phyloP scores from a whole-genome alignment of 2,329 filamentous ascomycete genomes.

The Curvularia sp. region DNA sequence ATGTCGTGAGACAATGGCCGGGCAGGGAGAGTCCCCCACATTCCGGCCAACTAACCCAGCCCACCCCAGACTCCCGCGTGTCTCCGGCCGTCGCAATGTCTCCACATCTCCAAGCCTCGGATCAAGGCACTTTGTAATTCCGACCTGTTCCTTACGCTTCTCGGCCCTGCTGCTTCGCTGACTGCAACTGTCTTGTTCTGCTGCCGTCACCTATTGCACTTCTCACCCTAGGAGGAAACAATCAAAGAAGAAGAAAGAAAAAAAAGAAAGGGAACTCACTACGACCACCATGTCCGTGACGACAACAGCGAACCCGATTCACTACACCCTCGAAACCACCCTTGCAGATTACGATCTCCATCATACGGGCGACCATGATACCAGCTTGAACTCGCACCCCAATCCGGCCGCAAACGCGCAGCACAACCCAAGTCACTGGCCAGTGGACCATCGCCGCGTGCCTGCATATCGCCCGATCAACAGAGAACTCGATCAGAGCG shows the following conservation, averaged over 20 bases:
- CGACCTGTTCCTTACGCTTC: background rate
- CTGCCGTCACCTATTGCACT: background rate
- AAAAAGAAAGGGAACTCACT: background rate
- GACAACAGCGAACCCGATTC: conserved; percentile 52
- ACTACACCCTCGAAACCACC: conserved; percentile 47
- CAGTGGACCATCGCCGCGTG: conserved; percentile 56
- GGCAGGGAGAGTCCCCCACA: conserved; percentile 23
- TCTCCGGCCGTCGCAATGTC: conserved; percentile 8
- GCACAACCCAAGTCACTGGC: conserved; percentile 52
- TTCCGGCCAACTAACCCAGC: conserved; percentile 20
- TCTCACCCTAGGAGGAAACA: background rate
- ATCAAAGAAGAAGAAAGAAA: background rate
- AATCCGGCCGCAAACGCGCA: conserved; percentile 30
- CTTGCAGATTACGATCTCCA: conserved; percentile 59
- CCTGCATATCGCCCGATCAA: conserved; percentile 59
- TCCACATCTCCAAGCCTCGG: conserved; percentile 14
- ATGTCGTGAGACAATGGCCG: background rate
- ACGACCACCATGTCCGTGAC: conserved; percentile 53
- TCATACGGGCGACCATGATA: conserved; percentile 47
- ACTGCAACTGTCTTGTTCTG: background rate
- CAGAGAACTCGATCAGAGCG: conserved; percentile 51
- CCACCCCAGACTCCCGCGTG: background rate
- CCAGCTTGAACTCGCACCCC: conserved; percentile 39
- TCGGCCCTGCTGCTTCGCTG: background rate
- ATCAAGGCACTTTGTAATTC: background rate